Base-by-base conservation (phyloP, 441 rosid species). In the Gossypium lobatum region DNA sequence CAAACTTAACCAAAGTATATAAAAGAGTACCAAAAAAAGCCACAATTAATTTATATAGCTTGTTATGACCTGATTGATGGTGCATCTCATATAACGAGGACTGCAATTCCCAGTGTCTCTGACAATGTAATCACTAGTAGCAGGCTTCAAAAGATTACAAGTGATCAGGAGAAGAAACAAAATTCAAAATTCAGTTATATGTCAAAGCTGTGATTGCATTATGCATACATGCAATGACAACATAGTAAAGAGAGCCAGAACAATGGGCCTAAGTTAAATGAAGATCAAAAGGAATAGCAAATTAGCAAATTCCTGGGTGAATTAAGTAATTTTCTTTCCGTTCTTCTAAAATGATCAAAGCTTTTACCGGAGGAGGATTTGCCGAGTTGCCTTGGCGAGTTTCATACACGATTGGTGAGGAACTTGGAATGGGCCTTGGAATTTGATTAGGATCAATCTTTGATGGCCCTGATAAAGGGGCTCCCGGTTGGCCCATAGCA, bases 41-140 rank as follows among this genome's bases (percentile, higher is more conserved):
- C 21, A 59, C 48, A 66, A 42, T 45, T 5, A 66, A 60, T 28
- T 21, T 31, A 25, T 54, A 73, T 64, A 59, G 67, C 63, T 77
- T 67, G 45, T 39, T 34, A 61, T n/a, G 68, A 87, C 91, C 89
- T 85, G 87, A 79, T 80, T 84, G 69, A 88, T 82, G 39, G 87
- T 85, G 78, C 89, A 85, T 82, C 91, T 83, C 85, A 85, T 84
- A 78, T 78, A 83, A 62, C 87, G 87, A 25, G 91, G 91, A 79
- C 91, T 88, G 69, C 89, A 88, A 70, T 88, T 88, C 72, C 91
- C 91, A 3, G 85, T 84, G 79, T 88, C 91, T 67, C 80, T 82
- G 72, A 78, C 89, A 28, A 85, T 78, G 80, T 83, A 88, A 72
- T 85, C 87, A 71, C 88, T 84, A 64, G 91, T 83, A 23, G 89